phyloP scores from a whole-genome alignment of 768 basidiomycete species.

The Termitomyces sp. region DNA sequence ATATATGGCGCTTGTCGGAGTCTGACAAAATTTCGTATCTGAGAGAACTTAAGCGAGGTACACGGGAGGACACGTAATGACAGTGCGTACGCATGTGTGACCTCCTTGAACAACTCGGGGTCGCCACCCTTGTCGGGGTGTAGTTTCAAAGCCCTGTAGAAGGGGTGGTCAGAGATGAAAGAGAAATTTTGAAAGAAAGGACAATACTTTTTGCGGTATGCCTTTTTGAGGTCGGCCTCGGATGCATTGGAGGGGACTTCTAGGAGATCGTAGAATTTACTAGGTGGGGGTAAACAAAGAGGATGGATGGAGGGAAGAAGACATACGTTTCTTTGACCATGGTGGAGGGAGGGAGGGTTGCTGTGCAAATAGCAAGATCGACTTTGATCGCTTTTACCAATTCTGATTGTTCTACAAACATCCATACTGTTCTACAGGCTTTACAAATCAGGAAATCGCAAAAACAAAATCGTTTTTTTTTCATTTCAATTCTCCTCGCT shows the following conservation, averaged over 20 bases:
- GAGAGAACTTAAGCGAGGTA: conserved; percentile 9
- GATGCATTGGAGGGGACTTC: conserved; percentile 78
- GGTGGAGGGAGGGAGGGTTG: conserved; percentile 21
- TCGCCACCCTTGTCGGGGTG: conserved; percentile 97
- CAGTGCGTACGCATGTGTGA: conserved; percentile 85
- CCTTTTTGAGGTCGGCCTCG: conserved; percentile 89
- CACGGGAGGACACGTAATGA: conserved; percentile 9
- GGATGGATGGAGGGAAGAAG: not conserved
- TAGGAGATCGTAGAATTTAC: conserved; percentile 91
- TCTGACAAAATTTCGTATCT: conserved; percentile 96
- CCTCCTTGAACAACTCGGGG: conserved; percentile 95
- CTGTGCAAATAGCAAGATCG: conserved; percentile 9
- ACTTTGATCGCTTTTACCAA: conserved; percentile 29
- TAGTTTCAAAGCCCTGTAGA: conserved; percentile 68
- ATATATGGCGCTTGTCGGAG: conserved; percentile 72
- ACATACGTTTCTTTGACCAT: conserved; percentile 76
- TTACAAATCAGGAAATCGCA: conserved; percentile 35
- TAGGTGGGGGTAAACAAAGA: conserved; percentile 26
- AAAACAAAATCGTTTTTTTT: not conserved
- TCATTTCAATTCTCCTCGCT: conserved; percentile 18
- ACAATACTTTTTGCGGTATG: conserved; percentile 86
- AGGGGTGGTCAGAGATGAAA: conserved; percentile 8
- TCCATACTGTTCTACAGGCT: conserved; percentile 38
- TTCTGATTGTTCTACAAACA: conserved; percentile 42
- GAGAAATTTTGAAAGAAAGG: conserved; percentile 1